These are phyloP conservation scores for Lichtheimia ramosa DNA, from an alignment of 371 early-diverging fungal species.

Conservation along the genomic window DNA sequence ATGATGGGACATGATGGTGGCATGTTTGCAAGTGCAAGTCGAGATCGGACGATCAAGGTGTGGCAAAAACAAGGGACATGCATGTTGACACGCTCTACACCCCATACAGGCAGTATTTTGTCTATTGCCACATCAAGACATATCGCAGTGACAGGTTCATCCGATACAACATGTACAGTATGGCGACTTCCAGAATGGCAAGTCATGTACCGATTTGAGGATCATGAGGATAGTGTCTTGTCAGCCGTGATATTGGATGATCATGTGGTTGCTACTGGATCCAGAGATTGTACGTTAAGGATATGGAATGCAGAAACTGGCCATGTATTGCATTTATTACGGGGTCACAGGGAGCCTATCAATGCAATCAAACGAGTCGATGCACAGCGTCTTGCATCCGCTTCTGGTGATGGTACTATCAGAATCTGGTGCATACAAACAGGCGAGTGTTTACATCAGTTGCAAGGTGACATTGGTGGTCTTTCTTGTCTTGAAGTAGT, in stretches of 20 bases:
- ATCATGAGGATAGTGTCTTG: constrained; percentile 79
- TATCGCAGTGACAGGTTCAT: constrained; percentile 88
- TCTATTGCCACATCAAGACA: constrained; percentile 66
- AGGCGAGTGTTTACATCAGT: constrained; percentile 61
- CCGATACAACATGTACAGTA: constrained; percentile 86
- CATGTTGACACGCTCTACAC: constrained; percentile 38
- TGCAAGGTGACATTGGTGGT: constrained; percentile 70
- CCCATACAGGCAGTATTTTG: constrained; percentile 81
- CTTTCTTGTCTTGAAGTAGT: constrained; percentile 89
- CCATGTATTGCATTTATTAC: constrained; percentile 58
- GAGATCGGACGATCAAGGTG: constrained; percentile 84
- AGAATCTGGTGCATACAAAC: constrained; percentile 84
- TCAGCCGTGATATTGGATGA: constrained; percentile 72
- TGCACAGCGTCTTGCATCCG: constrained; percentile 73
- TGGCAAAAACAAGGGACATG: constrained; percentile 67
- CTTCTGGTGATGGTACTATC: constrained; percentile 84
- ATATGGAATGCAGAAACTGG: constrained; percentile 49
- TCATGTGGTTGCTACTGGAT: constrained; percentile 72
- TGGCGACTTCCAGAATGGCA: constrained; percentile 76
- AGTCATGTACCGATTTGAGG: constrained; percentile 19
- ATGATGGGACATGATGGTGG: constrained; percentile 32
- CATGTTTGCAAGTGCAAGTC: constrained; percentile 85
- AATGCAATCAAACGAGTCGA: constrained; percentile 77
- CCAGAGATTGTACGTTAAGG: constrained; percentile 62
- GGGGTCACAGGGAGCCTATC: constrained; percentile 85